These are phyloP conservation scores for Licmophora abbreviata DNA, from an alignment of 108 stramenopile genomes.

Conservation along the genomic window DNA sequence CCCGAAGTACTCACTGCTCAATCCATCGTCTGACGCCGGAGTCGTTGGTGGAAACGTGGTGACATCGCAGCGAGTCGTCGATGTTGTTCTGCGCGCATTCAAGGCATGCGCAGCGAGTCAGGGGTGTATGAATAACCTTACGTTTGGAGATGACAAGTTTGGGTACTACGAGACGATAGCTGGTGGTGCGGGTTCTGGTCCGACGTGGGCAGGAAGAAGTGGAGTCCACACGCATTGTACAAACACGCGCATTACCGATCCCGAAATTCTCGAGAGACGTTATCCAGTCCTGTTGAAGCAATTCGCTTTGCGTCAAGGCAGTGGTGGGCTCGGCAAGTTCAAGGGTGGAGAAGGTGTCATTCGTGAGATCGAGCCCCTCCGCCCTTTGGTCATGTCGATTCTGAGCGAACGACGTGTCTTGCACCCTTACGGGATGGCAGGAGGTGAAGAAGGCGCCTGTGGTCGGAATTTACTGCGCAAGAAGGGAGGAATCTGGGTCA, in stretches of 20 bases:
- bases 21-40: constrained; percentile 89
- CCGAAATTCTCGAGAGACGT: constrained; percentile 93
- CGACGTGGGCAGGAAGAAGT: constrained; percentile 90
- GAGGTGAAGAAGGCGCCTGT: constrained; percentile 77
- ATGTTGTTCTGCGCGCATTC: constrained; percentile 96
- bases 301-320: constrained; percentile 84
- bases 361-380: constrained; percentile 91
- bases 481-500: constrained; percentile 68
- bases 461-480: constrained; percentile 84
- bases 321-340: constrained; percentile 86
- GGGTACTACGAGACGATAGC: constrained; percentile 99
- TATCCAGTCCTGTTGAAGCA: constrained; percentile 89
- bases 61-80: constrained; percentile 95
- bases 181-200: constrained; percentile 97
- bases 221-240: constrained; percentile 99
- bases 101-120: constrained; percentile 96
- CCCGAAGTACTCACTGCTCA: constrained; percentile 77
- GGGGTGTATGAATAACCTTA: constrained; percentile 99
- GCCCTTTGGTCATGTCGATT: constrained; percentile 89
- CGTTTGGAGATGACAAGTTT: constrained; percentile 94
- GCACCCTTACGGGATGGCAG: constrained; percentile 90
- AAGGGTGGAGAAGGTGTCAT: constrained; percentile 95
- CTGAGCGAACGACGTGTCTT: constrained; percentile 90
- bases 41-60: constrained; percentile 99
- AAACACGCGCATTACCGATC: constrained; percentile 99